Evolutionary conservation across 768 basidiomycete species (phyloP).

Genomic region (Kwoniella heveanensis): DNA sequence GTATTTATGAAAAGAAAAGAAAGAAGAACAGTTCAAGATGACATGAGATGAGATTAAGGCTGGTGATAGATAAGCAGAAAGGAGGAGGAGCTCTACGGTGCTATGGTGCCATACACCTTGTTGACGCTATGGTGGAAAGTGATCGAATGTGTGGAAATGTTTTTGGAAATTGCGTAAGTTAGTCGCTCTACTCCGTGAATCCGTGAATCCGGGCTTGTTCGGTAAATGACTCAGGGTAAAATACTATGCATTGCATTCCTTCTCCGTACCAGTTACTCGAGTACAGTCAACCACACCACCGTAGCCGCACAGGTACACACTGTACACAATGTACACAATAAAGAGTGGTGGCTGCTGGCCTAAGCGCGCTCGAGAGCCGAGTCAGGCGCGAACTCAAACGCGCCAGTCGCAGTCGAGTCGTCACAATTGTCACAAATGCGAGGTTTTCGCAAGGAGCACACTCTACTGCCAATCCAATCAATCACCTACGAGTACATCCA

Average conservation of each 20-base stretch:
- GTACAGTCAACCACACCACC: not conserved
- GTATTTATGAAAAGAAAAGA: slow-evolving; percentile 6
- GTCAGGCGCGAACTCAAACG: too few species aligned
- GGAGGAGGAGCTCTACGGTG: not conserved
- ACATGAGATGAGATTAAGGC: not conserved
- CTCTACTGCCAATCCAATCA: too few species aligned
- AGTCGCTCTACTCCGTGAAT: slow-evolving; percentile 4
- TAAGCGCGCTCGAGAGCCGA: too few species aligned
- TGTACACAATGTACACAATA: too few species aligned
- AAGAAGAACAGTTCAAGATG: not conserved
- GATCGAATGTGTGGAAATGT: slow-evolving; percentile 6
- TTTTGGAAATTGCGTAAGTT: not conserved
- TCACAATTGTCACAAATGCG: too few species aligned
- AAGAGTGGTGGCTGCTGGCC: too few species aligned
- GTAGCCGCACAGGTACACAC: not conserved
- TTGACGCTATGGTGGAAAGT: slow-evolving; percentile 18
- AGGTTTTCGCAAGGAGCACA: too few species aligned
- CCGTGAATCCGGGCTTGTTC: not conserved
- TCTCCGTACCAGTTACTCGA: too few species aligned
- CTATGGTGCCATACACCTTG: too few species aligned
- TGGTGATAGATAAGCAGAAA: not conserved
- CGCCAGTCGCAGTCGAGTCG: too few species aligned
- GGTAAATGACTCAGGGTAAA: not conserved
- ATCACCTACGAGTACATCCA: too few species aligned
- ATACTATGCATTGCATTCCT: too few species aligned